Percentiles rank a stretch among this genome's conserved stretches.
Conservation (phyloP, 768 basidiomycete genomes). For the Multifurca ochricompacta region DNA sequence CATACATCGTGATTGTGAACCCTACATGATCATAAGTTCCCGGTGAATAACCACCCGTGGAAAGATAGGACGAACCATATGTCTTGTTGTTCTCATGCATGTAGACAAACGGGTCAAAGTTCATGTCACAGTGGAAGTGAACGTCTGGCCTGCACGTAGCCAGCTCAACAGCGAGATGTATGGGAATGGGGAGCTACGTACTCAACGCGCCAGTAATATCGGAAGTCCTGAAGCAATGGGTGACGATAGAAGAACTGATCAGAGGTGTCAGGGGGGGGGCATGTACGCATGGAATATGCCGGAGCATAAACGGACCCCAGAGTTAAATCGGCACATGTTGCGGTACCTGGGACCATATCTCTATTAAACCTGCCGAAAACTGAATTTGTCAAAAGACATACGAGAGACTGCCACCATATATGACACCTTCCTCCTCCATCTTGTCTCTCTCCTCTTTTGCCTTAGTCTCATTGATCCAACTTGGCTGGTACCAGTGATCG, state of each 20-base stretch:
- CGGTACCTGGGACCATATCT: conserved; percentile 29
- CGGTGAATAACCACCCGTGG: neutral
- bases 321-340: conserved; percentile 49
- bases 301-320: conserved; percentile 30
- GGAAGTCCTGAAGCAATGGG: conserved; percentile 62
- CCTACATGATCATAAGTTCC: conserved; percentile 31
- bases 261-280: neutral
- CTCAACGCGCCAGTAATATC: conserved; percentile 91
- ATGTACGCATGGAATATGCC: no score
- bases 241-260: conserved; percentile 77
- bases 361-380: neutral
- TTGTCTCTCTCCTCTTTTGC: conserved; percentile 35
- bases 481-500: conserved; percentile 43
- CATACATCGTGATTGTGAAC: conserved; percentile 72
- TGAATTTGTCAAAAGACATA: neutral
- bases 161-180: neutral
- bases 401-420: conserved; percentile 17
- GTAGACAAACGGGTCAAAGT: conserved; percentile 56
- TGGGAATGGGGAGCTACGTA: conserved; percentile 32
- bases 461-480: conserved; percentile 43
- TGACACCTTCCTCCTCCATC: conserved; percentile 28
- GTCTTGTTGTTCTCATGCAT: conserved; percentile 78
- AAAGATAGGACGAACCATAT: conserved; percentile 46
- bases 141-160: conserved; percentile 51
- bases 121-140: conserved; percentile 72